Conservation (phyloP, 345 rosid species). For the Hypericum perforatum region DNA sequence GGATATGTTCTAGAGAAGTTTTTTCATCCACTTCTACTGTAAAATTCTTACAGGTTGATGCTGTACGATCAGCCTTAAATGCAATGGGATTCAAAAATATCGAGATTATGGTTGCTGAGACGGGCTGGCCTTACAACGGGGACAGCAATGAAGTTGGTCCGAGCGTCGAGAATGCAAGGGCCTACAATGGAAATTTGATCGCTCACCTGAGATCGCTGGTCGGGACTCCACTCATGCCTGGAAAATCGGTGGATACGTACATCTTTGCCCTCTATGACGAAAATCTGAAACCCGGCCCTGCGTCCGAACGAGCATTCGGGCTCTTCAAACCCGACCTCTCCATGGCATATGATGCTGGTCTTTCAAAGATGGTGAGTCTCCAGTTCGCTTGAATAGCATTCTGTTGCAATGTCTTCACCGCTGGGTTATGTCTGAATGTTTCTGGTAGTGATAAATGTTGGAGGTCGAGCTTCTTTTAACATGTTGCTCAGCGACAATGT, state of each 20-base stretch:
- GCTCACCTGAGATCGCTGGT: slow-evolving; percentile 64
- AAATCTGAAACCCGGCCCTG: slow-evolving; percentile 73
- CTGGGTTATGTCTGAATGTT: neutral
- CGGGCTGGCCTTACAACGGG: slow-evolving; percentile 97
- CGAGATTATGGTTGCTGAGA: slow-evolving; percentile 87
- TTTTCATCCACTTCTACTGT: no score
- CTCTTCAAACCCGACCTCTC: slow-evolving; percentile 68
- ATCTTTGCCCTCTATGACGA: slow-evolving; percentile 81
- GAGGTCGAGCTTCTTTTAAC: no score
- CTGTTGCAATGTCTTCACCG: neutral
- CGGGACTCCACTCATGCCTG: slow-evolving; percentile 92
- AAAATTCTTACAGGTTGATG: slow-evolving; percentile 51
- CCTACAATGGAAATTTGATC: slow-evolving; percentile 70
- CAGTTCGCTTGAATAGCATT: neutral
- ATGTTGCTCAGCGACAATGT: no score
- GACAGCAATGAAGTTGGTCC: slow-evolving; percentile 60
- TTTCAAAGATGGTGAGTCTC: slow-evolving; percentile 23
- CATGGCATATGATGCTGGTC: slow-evolving; percentile 69
- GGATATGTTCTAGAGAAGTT: no score
- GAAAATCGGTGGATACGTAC: slow-evolving; percentile 75
- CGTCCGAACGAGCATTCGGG: slow-evolving; percentile 62
- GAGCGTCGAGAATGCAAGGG: slow-evolving; percentile 72
- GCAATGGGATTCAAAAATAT: slow-evolving; percentile 58
- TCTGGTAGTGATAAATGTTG: no score
- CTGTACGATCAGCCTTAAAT: slow-evolving; percentile 57